Conservation (phyloP, 2,329 filamentous ascomycete species). For the Fusarium nygamai region DNA sequence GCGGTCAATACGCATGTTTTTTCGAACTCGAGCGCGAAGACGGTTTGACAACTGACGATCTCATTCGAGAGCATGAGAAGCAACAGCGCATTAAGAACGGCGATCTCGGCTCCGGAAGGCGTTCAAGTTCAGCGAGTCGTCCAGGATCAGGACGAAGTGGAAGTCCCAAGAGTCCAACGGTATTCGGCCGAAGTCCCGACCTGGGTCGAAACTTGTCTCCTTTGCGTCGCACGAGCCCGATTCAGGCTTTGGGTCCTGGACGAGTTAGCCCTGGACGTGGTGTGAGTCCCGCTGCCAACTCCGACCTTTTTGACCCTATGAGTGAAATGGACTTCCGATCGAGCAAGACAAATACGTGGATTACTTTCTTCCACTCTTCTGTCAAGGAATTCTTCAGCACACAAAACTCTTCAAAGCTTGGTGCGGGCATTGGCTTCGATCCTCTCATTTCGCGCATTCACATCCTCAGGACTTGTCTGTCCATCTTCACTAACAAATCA, state of each 20-base stretch:
- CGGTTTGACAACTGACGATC: slow-evolving; percentile 54
- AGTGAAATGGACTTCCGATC: slow-evolving; percentile 54
- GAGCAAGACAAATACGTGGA: slow-evolving; percentile 52
- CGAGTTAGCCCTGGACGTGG: slow-evolving; percentile 29
- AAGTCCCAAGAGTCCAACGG: slow-evolving; percentile 23
- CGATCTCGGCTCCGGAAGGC: slow-evolving; percentile 19
- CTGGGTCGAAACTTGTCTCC: slow-evolving; percentile 37
- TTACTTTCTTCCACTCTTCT: slow-evolving; percentile 54
- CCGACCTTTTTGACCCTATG: slow-evolving; percentile 46
- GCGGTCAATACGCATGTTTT: slow-evolving; percentile 58
- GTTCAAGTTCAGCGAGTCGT: slow-evolving; percentile 37
- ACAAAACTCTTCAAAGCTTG: slow-evolving; percentile 40
- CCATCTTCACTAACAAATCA: slow-evolving; percentile 50
- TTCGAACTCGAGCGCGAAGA: slow-evolving; percentile 58
- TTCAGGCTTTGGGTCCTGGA: slow-evolving; percentile 17
- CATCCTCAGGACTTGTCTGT: slow-evolving; percentile 52
- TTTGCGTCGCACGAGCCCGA: slow-evolving; percentile 15
- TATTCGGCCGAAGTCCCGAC: slow-evolving; percentile 32
- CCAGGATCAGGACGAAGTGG: slow-evolving; percentile 30
- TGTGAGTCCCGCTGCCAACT: slow-evolving; percentile 43
- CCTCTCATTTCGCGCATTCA: slow-evolving; percentile 48
- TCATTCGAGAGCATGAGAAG: slow-evolving; percentile 51
- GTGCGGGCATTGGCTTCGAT: slow-evolving; percentile 47
- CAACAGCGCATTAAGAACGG: slow-evolving; percentile 39
- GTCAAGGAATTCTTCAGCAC: slow-evolving; percentile 53